These are phyloP conservation scores for Nemania abortiva DNA, from an alignment of 2,329 filamentous ascomycete genomes.

Conservation along the genomic window DNA sequence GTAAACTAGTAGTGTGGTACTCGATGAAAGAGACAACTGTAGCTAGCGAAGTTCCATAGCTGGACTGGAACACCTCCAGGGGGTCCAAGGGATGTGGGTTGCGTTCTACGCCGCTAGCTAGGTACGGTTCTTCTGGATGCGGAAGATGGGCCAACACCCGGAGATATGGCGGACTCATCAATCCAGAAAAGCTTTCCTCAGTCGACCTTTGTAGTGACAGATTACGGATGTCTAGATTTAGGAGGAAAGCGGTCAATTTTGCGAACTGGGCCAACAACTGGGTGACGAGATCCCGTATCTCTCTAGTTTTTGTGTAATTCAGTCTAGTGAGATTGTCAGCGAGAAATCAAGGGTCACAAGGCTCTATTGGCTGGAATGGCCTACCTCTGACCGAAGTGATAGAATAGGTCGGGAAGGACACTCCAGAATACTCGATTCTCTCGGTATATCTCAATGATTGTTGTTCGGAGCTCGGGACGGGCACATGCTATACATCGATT, in stretches of 20 bases:
- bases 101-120: constrained; percentile 50
- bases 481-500: constrained; percentile 60
- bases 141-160: constrained; percentile 57
- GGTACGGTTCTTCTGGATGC: constrained; percentile 48
- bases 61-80: constrained; percentile 58
- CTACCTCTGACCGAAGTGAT: constrained; percentile 58
- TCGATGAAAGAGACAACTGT: constrained; percentile 59
- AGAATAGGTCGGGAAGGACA: constrained; percentile 64
- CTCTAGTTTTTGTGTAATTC: constrained; percentile 45
- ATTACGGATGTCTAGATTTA: constrained; percentile 61
- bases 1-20: constrained; percentile 56
- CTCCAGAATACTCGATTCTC: constrained; percentile 65
- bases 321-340: constrained; percentile 39
- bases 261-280: constrained; percentile 57
- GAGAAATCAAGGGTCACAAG: constrained; percentile 3
- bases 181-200: constrained; percentile 54
- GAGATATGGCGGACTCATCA: constrained; percentile 61
- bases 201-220: constrained; percentile 46
- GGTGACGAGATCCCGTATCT: constrained; percentile 49
- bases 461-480: constrained; percentile 50
- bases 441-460: constrained; percentile 58
- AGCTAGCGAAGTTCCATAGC: constrained; percentile 57
- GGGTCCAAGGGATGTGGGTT: constrained; percentile 54
- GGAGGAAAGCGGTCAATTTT: constrained; percentile 64
- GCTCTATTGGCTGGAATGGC: constrained; percentile 35